Conservation (phyloP, 2,329 filamentous ascomycete species). For the Talaromyces sp. region DNA sequence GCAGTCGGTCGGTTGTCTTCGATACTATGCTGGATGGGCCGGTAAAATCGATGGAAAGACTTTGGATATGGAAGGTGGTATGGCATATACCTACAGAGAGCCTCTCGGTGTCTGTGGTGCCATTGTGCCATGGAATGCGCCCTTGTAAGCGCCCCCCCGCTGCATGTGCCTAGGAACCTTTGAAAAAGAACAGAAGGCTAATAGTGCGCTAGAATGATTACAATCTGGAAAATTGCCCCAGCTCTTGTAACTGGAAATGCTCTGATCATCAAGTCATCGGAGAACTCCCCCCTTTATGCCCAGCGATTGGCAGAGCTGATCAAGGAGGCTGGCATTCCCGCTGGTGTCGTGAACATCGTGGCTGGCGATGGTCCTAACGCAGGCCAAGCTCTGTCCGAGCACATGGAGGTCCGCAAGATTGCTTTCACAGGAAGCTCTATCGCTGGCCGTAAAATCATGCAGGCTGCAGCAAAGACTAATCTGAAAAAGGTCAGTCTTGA, state of each 20-base stretch:
- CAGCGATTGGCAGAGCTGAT: slow-evolving; percentile 53
- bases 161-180: not conserved
- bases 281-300: slow-evolving; percentile 58
- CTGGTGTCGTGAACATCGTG: slow-evolving; percentile 60
- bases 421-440: slow-evolving; percentile 37
- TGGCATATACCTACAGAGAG: slow-evolving; percentile 29
- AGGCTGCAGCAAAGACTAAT: slow-evolving; percentile 32
- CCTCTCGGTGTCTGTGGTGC: slow-evolving; percentile 33
- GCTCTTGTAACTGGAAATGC: slow-evolving; percentile 69
- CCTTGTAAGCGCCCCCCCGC: slow-evolving; percentile 22
- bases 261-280: slow-evolving; percentile 69
- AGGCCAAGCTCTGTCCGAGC: slow-evolving; percentile 31
- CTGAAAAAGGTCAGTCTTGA: slow-evolving; percentile 41
- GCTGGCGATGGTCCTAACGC: slow-evolving; percentile 66
- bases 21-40: slow-evolving; percentile 35
- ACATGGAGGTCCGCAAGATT: slow-evolving; percentile 36
- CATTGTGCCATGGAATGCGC: slow-evolving; percentile 36
- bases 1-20: slow-evolving; percentile 23
- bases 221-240: slow-evolving; percentile 59
- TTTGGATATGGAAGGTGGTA: slow-evolving; percentile 24
- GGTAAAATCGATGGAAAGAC: slow-evolving; percentile 33
- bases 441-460: slow-evolving; percentile 33
- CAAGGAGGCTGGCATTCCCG: slow-evolving; percentile 56
- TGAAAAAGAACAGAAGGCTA: not conserved
- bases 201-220: slow-evolving; percentile 26